Base-by-base conservation (phyloP, 768 basidiomycete genomes). In the Saitozyma podzolica region DNA sequence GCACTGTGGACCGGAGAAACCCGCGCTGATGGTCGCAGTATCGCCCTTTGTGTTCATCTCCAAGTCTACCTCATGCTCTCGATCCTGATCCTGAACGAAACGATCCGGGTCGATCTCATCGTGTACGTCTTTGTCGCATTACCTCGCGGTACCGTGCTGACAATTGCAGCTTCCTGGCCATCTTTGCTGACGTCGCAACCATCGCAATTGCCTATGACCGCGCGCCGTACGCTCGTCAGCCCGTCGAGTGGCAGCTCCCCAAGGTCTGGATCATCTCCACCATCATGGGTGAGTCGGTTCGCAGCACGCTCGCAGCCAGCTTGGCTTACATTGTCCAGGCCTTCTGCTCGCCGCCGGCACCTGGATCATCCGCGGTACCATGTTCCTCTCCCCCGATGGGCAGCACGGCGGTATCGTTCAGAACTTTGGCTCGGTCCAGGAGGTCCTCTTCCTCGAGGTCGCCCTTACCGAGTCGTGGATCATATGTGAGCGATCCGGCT, bases 181-280 rank as follows among this genome's bases (percentile, higher is more conserved):
- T 83, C 67, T 82, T 83, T 62, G 82, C 82, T 20, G 80, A 82
- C 69, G 78, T 84, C 16, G 83, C 82, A 8, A 84, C 83, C 8
- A 83, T 84, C 57, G 83, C 83, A 19, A 83, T 84, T 58, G 83
- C 83, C 3, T 84, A 83, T 61, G 83, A 84, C 65, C 74, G 80
- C 57, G 82, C 82, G 0, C 81, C 82, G 1, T 80, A 76, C 63
- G 75, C 76, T 10, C 70, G 76, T 39, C 63, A 76, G 50, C 83
- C 83, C 2, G 83, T 84, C 20, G 83, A 84, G 61, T 84, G 83
- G 83, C 83, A 84, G 69, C 68, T 84, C 16, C 82, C 83, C 16
- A 84, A 82, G 70, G 81, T 84, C 7, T 83, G 83, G 83, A 77
- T 83, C 60, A 79, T 84, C 63, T 81, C 80, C 8, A 81, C 81